These are phyloP conservation scores for Diophrys sp. DNA, from an alignment of 73 alveolate species.

Conservation along the genomic window DNA sequence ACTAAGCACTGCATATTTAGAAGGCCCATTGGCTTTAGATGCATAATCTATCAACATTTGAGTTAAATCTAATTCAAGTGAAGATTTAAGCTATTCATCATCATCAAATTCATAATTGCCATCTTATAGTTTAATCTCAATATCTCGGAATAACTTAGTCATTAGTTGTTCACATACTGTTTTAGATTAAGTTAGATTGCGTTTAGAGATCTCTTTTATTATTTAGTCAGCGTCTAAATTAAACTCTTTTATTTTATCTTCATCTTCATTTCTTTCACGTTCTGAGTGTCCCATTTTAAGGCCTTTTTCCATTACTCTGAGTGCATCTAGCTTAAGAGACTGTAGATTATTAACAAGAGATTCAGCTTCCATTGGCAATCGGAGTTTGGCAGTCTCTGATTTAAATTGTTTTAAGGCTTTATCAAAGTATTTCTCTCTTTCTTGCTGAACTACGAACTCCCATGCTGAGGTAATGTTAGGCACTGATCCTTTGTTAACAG, in stretches of 20 bases:
- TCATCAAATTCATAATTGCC: neutral
- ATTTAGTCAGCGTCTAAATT: neutral
- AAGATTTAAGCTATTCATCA: neutral
- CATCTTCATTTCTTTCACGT: constrained; percentile 8
- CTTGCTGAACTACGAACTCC: constrained; percentile 55
- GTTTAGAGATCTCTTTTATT: neutral
- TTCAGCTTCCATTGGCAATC: constrained; percentile 2
- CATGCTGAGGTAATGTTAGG: constrained; percentile 65
- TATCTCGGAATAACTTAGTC: neutral
- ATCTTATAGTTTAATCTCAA: neutral
- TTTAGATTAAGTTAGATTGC: constrained; percentile 3
- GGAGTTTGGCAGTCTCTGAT: neutral
- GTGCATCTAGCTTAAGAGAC: constrained; percentile 3
- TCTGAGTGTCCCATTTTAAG: constrained; percentile 9
- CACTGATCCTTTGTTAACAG: constrained; percentile 54
- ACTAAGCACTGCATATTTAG: constrained; percentile 6
- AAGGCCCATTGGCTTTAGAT: constrained; percentile 23
- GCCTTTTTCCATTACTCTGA: constrained; percentile 4
- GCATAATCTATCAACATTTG: neutral
- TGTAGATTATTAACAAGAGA: neutral
- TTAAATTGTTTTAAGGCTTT: constrained; percentile 21
- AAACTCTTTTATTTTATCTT: constrained; percentile 13
- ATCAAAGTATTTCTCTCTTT: constrained; percentile 44
- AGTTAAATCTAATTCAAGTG: constrained; percentile 4
- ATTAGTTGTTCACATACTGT: constrained; percentile 13